Conservation (phyloP, 2,329 filamentous ascomycete species). For the Furcasterigmium furcatum region DNA sequence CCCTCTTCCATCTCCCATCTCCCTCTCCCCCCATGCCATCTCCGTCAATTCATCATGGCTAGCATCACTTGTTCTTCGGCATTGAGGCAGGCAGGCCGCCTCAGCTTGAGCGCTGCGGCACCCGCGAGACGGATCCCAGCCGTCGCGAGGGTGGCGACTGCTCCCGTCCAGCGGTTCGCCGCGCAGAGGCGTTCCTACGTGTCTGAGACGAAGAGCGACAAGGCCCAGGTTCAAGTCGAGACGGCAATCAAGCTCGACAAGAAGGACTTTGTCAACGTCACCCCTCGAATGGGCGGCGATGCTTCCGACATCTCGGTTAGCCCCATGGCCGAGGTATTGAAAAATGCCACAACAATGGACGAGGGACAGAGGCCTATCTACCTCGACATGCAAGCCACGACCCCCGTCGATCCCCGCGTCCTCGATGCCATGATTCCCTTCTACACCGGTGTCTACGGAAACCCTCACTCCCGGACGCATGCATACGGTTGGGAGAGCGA, state of each 20-base stretch:
- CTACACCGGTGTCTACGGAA: conserved; percentile 90
- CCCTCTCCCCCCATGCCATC: conserved; percentile 14
- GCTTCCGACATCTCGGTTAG: conserved; percentile 69
- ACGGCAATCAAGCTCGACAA: conserved; percentile 84
- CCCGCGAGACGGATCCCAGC: conserved; percentile 27
- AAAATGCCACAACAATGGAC: conserved; percentile 90
- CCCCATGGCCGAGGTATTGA: conserved; percentile 81
- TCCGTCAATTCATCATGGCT: conserved; percentile 46
- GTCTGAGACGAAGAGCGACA: conserved; percentile 74
- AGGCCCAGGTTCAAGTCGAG: conserved; percentile 78
- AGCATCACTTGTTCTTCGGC: conserved; percentile 60
- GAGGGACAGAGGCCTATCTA: conserved; percentile 93
- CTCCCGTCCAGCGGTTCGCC: conserved; percentile 18
- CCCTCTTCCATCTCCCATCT: conserved; percentile 1
- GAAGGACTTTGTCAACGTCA: conserved; percentile 68
- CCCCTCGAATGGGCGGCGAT: conserved; percentile 24
- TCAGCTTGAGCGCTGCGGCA: conserved; percentile 38
- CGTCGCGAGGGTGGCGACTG: conserved; percentile 26
- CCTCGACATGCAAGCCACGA: conserved; percentile 97
- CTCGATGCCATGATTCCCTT: conserved; percentile 96
- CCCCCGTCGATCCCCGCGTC: conserved; percentile 89
- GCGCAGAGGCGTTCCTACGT: conserved; percentile 68
- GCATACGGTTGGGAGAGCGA: conserved; percentile 99
- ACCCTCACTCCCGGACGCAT: conserved; percentile 95
- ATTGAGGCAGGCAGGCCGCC: conserved; percentile 71